These are phyloP conservation scores for Malassezia equina DNA, from an alignment of 1,284 basidiomycete species.

Conservation along the genomic window DNA sequence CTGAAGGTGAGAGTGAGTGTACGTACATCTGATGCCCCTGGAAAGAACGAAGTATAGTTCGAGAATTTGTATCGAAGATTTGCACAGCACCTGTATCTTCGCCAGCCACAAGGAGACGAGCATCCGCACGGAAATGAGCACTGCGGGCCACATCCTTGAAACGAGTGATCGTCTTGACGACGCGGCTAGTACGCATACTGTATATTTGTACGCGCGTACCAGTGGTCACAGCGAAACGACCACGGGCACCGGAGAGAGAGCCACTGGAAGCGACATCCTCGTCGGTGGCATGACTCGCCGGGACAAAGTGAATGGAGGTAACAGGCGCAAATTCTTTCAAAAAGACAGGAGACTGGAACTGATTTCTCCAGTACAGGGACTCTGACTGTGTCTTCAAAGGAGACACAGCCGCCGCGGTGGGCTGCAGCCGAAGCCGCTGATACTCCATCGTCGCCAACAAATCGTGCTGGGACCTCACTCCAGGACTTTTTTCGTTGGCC, in stretches of 20 bases:
- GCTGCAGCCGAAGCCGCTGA: conserved; percentile 13
- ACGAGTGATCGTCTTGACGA: conserved; percentile 86
- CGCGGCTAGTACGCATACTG: conserved; percentile 84
- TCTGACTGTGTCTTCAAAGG: conserved; percentile 18
- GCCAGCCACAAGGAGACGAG: conserved; percentile 86
- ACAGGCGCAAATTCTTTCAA: conserved; percentile 44
- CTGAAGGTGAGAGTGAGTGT: conserved; percentile 28
- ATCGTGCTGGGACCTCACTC: background rate
- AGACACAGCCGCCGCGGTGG: background rate
- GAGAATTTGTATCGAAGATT: conserved; percentile 86
- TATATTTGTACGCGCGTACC: conserved; percentile 91
- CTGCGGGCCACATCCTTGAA: conserved; percentile 86
- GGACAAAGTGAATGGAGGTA: conserved; percentile 43
- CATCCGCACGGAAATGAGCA: conserved; percentile 63
- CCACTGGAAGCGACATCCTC: conserved; percentile 20
- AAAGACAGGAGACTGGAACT: conserved; percentile 39
- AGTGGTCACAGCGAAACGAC: conserved; percentile 82
- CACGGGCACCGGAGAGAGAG: conserved; percentile 20
- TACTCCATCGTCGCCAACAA: conserved; percentile 13
- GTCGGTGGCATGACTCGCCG: conserved; percentile 10
- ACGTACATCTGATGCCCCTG: conserved; percentile 74
- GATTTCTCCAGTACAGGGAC: conserved; percentile 41
- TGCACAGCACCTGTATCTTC: conserved; percentile 90
- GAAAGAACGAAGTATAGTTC: conserved; percentile 84
- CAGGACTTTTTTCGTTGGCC: conserved; percentile 9